These are phyloP conservation scores for Reticulascus tulasneorum DNA, from an alignment of 2,329 filamentous ascomycete genomes.

Conservation along the genomic window DNA sequence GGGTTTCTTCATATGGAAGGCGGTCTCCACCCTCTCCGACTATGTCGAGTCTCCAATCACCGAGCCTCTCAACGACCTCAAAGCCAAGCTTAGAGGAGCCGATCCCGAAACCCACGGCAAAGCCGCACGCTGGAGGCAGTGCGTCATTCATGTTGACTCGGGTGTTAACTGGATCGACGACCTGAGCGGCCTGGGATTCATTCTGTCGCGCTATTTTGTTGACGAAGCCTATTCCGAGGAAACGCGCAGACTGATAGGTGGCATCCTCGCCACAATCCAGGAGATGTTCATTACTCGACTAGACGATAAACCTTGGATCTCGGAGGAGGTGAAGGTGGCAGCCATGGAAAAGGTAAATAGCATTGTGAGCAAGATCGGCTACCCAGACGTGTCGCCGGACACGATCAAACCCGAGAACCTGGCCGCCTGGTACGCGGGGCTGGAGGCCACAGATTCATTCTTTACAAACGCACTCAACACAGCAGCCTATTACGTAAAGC, in stretches of 20 bases:
- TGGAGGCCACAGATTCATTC: slow-evolving; percentile 47
- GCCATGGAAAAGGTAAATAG: slow-evolving; percentile 63
- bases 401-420: slow-evolving; percentile 54
- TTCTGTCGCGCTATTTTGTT: slow-evolving; percentile 66
- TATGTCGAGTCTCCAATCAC: slow-evolving; percentile 56
- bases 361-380: slow-evolving; percentile 63
- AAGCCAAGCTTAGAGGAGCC: no score
- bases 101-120: slow-evolving; percentile 33
- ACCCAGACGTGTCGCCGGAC: slow-evolving; percentile 58
- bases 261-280: slow-evolving; percentile 68
- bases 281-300: slow-evolving; percentile 60
- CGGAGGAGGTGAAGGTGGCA: slow-evolving; percentile 51
- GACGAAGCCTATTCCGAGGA: slow-evolving; percentile 63
- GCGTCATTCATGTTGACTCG: slow-evolving; percentile 51
- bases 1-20: slow-evolving; percentile 60
- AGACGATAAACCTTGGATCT: slow-evolving; percentile 59
- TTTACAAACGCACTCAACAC: slow-evolving; percentile 55
- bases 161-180: slow-evolving; percentile 4
- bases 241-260: slow-evolving; percentile 61
- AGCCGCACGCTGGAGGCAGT: slow-evolving; percentile 63
- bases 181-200: slow-evolving; percentile 55
- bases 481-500: slow-evolving; percentile 39
- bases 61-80: slow-evolving; percentile 56
- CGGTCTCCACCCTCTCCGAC: slow-evolving; percentile 47
- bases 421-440: slow-evolving; percentile 49